A percentile compares a stretch with the other conserved stretches of the same genome.
These are phyloP conservation scores for Cyphellophora europaea DNA, from an alignment of 2,329 filamentous ascomycete species.

Conservation along the genomic window DNA sequence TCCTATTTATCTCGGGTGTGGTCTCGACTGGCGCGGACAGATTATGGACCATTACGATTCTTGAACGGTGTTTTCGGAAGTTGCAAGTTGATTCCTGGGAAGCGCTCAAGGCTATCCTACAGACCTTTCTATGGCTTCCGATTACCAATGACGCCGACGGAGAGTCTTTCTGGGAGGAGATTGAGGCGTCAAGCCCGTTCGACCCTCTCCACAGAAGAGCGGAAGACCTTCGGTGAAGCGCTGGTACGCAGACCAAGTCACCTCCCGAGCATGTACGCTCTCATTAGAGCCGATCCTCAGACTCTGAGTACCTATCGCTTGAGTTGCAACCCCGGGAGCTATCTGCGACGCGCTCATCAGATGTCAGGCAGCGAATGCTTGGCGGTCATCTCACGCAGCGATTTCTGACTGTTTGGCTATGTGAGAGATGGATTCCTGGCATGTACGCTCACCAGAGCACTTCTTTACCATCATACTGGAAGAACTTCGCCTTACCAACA, in stretches of 20 bases:
- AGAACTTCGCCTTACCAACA: constrained; percentile 15
- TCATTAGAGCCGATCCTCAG: too few species aligned
- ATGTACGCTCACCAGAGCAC: constrained; percentile 17
- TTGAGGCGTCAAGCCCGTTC: constrained; percentile 3
- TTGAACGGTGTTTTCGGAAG: constrained; percentile 1
- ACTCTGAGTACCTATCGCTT: too few species aligned
- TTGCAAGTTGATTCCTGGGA: constrained; percentile 5
- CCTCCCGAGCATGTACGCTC: too few species aligned
- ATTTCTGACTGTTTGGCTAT: too few species aligned
- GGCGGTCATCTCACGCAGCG: too few species aligned
- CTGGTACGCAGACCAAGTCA: too few species aligned
- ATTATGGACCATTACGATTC: neutral
- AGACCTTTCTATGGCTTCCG: constrained; percentile 8
- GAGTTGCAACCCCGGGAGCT: too few species aligned
- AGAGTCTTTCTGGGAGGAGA: constrained; percentile 1
- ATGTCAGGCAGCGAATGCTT: too few species aligned
- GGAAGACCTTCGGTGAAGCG: too few species aligned
- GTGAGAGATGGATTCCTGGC: too few species aligned
- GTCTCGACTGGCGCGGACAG: neutral
- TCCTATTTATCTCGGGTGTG: constrained; percentile 2
- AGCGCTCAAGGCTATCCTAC: constrained; percentile 6
- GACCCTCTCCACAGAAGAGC: too few species aligned
- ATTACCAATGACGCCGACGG: constrained; percentile 6
- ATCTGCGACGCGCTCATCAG: too few species aligned
- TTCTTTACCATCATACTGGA: constrained; percentile 14